Evolutionary conservation across 2,329 filamentous ascomycete genomes (phyloP).

Genomic region (Byssochlamys sp.): DNA sequence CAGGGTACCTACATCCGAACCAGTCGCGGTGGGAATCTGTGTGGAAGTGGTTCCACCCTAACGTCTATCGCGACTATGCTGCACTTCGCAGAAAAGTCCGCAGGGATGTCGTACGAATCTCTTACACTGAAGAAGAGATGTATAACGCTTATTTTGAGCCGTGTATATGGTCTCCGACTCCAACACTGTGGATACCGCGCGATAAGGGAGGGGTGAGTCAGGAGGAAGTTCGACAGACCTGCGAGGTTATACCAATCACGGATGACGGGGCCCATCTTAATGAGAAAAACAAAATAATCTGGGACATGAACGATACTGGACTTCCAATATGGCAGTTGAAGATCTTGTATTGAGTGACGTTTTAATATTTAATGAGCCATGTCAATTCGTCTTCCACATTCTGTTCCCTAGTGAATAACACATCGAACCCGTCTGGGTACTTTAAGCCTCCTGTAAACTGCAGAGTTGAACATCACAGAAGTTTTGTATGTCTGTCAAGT

Average conservation of each 20-base stretch:
- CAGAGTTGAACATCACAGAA: too few species aligned
- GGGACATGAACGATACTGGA: conserved; percentile 48
- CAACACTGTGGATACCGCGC: conserved; percentile 70
- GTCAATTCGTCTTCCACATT: too few species aligned
- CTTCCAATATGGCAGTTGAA: conserved; percentile 50
- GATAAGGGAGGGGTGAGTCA: conserved; percentile 64
- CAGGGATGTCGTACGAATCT: conserved; percentile 43
- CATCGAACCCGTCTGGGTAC: too few species aligned
- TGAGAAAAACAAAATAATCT: conserved; percentile 58
- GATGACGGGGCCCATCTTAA: conserved; percentile 63
- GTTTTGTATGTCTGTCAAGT: too few species aligned
- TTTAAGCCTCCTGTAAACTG: too few species aligned
- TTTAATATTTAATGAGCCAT: background rate
- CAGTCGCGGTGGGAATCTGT: conserved; percentile 14
- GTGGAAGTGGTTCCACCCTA: conserved; percentile 54
- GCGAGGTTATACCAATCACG: conserved; percentile 63
- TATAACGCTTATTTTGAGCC: conserved; percentile 65
- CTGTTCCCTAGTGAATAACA: too few species aligned
- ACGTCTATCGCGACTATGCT: conserved; percentile 66
- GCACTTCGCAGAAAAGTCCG: conserved; percentile 61
- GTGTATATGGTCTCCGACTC: conserved; percentile 51
- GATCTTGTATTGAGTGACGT: conserved; percentile 36
- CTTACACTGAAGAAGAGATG: conserved; percentile 54
- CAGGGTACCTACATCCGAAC: conserved; percentile 9
- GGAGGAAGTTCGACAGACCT: conserved; percentile 66